Evolutionary conservation across 805 yeast species (phyloP).

Genomic region (Cephaloascus fragrans): DNA sequence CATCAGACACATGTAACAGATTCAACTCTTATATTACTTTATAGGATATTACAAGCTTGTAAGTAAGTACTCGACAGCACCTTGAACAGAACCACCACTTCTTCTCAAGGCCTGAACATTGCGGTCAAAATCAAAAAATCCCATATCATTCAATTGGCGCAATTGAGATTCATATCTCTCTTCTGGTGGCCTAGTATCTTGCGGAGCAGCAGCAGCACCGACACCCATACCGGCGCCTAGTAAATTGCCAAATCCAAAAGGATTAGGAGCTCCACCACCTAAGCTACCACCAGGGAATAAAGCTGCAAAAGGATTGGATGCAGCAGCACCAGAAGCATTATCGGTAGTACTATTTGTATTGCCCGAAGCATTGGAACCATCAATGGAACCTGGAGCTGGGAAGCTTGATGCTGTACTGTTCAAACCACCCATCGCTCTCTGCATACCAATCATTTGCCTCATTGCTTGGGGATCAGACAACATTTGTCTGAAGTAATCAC

Average conservation of each 20-base stretch:
- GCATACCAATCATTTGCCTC: slow-evolving; percentile 74
- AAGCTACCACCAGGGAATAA: slow-evolving; percentile 20
- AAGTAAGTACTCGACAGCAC: slow-evolving; percentile 83
- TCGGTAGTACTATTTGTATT: slow-evolving; percentile 6
- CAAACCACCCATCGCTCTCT: slow-evolving; percentile 35
- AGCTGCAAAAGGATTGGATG: slow-evolving; percentile 29
- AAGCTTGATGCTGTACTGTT: slow-evolving; percentile 15
- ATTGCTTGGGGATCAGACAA: slow-evolving; percentile 72
- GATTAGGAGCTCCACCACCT: slow-evolving; percentile 29
- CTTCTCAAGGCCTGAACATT: slow-evolving; percentile 89
- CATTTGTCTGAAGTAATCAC: slow-evolving; percentile 69
- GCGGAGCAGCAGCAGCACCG: slow-evolving; percentile 21
- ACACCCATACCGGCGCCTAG: slow-evolving; percentile 28
- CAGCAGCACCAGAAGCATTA: slow-evolving; percentile 7
- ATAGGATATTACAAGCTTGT: slow-evolving; percentile 10
- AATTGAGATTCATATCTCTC: slow-evolving; percentile 32
- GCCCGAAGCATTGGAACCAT: slow-evolving; percentile 13
- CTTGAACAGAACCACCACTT: slow-evolving; percentile 95
- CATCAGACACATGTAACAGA: too few species aligned
- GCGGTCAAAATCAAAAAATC: slow-evolving; percentile 84
- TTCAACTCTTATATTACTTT: too few species aligned
- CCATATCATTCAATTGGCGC: slow-evolving; percentile 38
- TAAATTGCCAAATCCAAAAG: slow-evolving; percentile 22
- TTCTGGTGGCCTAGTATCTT: slow-evolving; percentile 34
- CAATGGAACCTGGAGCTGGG: slow-evolving; percentile 26